phyloP scores from a whole-genome alignment of 257 asterid genomes.

The Nemophila menziesii region DNA sequence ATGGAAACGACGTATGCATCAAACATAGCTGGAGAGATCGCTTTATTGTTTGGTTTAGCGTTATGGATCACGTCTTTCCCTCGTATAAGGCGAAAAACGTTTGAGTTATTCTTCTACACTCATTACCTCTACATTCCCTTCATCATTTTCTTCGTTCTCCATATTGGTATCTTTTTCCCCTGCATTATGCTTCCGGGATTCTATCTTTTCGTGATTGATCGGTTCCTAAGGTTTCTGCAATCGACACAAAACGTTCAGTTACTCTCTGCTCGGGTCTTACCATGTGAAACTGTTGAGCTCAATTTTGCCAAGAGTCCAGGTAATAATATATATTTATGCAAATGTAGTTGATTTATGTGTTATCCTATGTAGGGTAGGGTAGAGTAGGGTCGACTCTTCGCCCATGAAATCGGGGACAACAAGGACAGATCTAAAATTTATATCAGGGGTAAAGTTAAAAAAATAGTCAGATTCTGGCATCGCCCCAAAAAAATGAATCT shows the following conservation, averaged over 20 bases:
- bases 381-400: too few relatives aligned
- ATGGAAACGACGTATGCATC: slow-evolving; percentile 44
- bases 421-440: too few relatives aligned
- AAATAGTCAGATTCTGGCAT: too few relatives aligned
- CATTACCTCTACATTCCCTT: slow-evolving; percentile 79
- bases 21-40: slow-evolving; percentile 81
- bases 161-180: slow-evolving; percentile 70
- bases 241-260: slow-evolving; percentile 45
- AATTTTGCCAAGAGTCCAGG: slow-evolving; percentile 73
- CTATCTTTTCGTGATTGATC: slow-evolving; percentile 72
- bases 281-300: slow-evolving; percentile 60
- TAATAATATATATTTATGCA: too few relatives aligned
- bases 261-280: slow-evolving; percentile 55
- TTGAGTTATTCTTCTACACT: slow-evolving; percentile 70
- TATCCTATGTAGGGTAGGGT: too few relatives aligned
- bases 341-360: too few relatives aligned
- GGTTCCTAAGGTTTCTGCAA: slow-evolving; percentile 71
- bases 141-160: slow-evolving; percentile 64
- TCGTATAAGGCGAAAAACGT: slow-evolving; percentile 59
- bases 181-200: slow-evolving; percentile 90
- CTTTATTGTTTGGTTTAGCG: slow-evolving; percentile 47
- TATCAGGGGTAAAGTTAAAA: too few relatives aligned
- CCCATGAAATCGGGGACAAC: too few relatives aligned
- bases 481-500: too few relatives aligned
- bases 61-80: slow-evolving; percentile 68